These are phyloP conservation scores for Melampsora americana DNA, from an alignment of 1,284 basidiomycete species.

Conservation along the genomic window DNA sequence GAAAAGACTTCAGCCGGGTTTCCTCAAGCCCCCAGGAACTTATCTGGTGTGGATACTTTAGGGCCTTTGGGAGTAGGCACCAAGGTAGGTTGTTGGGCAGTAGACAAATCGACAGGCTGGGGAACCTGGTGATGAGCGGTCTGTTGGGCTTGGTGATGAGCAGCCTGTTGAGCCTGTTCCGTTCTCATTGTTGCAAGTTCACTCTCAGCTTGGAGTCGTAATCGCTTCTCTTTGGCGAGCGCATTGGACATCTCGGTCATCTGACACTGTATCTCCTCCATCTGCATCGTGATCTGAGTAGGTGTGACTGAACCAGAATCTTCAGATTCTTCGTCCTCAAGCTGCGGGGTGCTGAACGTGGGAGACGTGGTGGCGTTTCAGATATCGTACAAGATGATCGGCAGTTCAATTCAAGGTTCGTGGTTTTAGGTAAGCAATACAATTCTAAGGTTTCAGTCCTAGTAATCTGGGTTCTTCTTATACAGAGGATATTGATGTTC, in stretches of 20 bases:
- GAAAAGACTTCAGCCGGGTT: not conserved
- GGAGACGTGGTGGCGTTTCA: too few relatives aligned
- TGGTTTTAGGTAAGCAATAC: too few relatives aligned
- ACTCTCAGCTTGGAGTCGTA: not conserved
- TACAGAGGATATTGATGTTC: too few relatives aligned
- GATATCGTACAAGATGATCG: too few relatives aligned
- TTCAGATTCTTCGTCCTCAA: too few relatives aligned
- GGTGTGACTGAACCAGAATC: too few relatives aligned
- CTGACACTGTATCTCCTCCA: not conserved
- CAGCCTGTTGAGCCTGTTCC: not conserved
- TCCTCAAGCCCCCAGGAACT: not conserved
- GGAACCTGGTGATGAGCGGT: not conserved
- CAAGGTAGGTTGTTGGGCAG: not conserved
- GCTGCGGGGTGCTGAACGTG: too few relatives aligned
- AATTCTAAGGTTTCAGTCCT: too few relatives aligned
- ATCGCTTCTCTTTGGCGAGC: not conserved
- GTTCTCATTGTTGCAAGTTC: not conserved
- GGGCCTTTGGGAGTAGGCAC: not conserved
- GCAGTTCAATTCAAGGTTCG: too few relatives aligned
- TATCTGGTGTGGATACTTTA: not conserved
- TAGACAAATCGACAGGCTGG: not conserved
- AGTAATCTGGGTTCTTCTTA: too few relatives aligned
- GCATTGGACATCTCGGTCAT: not conserved
- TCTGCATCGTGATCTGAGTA: not conserved
- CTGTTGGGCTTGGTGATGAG: too few relatives aligned